Evolutionary conservation across 73 alveolate species (phyloP), one percentile per base, ranked within the genome.

Genomic region (Breviolum minutum): DNA sequence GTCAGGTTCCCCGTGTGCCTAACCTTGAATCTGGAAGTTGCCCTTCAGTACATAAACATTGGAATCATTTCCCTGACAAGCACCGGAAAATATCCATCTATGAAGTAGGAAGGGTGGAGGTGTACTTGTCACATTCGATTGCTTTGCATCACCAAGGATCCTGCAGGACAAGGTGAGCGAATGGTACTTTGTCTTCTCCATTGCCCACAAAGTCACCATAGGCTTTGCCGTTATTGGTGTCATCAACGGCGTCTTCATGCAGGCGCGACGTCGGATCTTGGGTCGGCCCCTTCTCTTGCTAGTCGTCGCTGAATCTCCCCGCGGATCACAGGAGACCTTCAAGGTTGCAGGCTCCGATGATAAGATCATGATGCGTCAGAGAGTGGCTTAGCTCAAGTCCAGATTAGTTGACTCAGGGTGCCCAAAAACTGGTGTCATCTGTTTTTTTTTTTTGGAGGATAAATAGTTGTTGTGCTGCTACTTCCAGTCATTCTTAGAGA

Each of bases 171-270:
- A 89, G 87, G 96, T 89, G 87, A 68, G 87, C 73, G 96, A 89
- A 73, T 68, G 87, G 87, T 89, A 89, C 86, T 89, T 89, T 79
- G 32, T 71, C 68, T 89, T 89, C 87, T 69, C 96, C 29, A 89
- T 89, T n/a, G 96, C 96, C 22, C 98, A 92, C 68, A 92, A 92
- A 92, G 88, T 92, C 77, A 92, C 98, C 80, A 92, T 92, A 27
- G 98, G 98, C 70, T 92, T 92, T 16, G 98, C 98, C 20, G 98
- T 92, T 74, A 77, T 92, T 54, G 98, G 98, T 14, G 98, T 92
- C 82, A 92, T 92, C 98, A 92, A 92, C 68, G 98, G 98, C 66
- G 98, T 92, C 91, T 92, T 92, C 91, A 92, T 92, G 98, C 98
- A 92, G 98, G 98, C 89, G 54, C 63, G 66, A 19, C 62, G 8